A percentile compares a stretch with the other conserved stretches of the same genome.
phyloP scores from a whole-genome alignment of 1,284 basidiomycete species.

The Coniferiporia weirii region DNA sequence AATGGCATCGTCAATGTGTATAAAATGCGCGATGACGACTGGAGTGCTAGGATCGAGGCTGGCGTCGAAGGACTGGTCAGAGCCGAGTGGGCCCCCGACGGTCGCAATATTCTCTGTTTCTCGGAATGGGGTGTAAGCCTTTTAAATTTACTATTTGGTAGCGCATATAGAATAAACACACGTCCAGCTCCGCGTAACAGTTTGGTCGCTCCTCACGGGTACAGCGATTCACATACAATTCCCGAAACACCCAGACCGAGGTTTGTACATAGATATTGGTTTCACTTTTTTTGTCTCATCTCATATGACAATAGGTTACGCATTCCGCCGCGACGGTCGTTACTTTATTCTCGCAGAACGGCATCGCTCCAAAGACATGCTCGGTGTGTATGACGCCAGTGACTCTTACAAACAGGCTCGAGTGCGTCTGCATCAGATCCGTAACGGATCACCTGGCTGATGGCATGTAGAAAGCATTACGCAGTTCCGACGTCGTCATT shows the following conservation, averaged over 20 bases:
- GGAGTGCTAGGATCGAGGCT: constrained; percentile 65
- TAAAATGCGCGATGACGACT: constrained; percentile 68
- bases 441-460: neutral
- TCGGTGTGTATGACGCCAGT: constrained; percentile 75
- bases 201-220: constrained; percentile 74
- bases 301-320: constrained; percentile 48
- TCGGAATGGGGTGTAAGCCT: constrained; percentile 81
- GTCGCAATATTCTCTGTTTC: constrained; percentile 76
- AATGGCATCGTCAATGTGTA: constrained; percentile 63
- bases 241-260: constrained; percentile 71
- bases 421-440: constrained; percentile 39
- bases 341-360: constrained; percentile 81
- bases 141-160: constrained; percentile 1
- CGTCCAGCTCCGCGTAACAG: constrained; percentile 65
- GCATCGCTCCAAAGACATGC: constrained; percentile 79
- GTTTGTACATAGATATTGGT: constrained; percentile 31
- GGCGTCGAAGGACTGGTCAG: constrained; percentile 80
- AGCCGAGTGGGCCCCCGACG: constrained; percentile 83
- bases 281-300: neutral
- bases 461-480: constrained; percentile 56
- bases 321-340: constrained; percentile 72
- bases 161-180: constrained; percentile 2
- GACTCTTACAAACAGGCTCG: constrained; percentile 69
- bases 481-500: constrained; percentile 72
- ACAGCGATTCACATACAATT: constrained; percentile 72